Evolutionary conservation across 2,329 filamentous ascomycete genomes (phyloP).

Genomic region (Magnaporthiopsis poae): DNA sequence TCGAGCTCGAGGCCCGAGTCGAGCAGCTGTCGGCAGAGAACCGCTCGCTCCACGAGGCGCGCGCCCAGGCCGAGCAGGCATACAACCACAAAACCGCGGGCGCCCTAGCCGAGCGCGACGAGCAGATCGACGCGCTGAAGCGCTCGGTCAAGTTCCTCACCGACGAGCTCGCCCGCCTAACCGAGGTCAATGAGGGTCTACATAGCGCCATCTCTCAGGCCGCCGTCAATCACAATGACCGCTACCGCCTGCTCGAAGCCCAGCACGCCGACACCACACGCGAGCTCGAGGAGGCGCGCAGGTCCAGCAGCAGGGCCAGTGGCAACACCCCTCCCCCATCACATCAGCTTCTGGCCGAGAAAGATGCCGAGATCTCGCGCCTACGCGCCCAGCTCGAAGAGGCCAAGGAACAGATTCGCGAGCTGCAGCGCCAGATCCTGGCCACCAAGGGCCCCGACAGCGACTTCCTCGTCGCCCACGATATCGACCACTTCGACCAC

Average conservation of each 20-base stretch:
- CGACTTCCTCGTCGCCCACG: constrained; percentile 66
- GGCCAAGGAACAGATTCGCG: constrained; percentile 53
- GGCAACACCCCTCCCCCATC: constrained; percentile 23
- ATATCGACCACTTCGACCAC: constrained; percentile 91
- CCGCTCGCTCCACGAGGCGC: constrained; percentile 63
- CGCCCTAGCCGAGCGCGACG: constrained; percentile 70
- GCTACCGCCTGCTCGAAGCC: constrained; percentile 56
- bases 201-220: constrained; percentile 68
- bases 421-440: constrained; percentile 49
- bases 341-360: constrained; percentile 59
- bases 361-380: constrained; percentile 72
- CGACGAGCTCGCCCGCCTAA: constrained; percentile 69
- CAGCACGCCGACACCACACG: constrained; percentile 56
- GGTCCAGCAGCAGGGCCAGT: constrained; percentile 24
- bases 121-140: constrained; percentile 74
- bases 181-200: constrained; percentile 72
- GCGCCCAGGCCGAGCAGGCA: constrained; percentile 56
- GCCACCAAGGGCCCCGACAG: constrained; percentile 47
- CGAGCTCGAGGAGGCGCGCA: constrained; percentile 60
- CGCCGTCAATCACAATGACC: constrained; percentile 63
- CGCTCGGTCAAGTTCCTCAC: constrained; percentile 70
- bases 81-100: constrained; percentile 57
- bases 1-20: constrained; percentile 78
- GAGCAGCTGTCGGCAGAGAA: constrained; percentile 83
- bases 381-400: constrained; percentile 69